Percentiles rank a stretch among this genome's conserved stretches.
Conservation (phyloP, 495 filamentous ascomycete species). For the Aspergillus affinis region DNA sequence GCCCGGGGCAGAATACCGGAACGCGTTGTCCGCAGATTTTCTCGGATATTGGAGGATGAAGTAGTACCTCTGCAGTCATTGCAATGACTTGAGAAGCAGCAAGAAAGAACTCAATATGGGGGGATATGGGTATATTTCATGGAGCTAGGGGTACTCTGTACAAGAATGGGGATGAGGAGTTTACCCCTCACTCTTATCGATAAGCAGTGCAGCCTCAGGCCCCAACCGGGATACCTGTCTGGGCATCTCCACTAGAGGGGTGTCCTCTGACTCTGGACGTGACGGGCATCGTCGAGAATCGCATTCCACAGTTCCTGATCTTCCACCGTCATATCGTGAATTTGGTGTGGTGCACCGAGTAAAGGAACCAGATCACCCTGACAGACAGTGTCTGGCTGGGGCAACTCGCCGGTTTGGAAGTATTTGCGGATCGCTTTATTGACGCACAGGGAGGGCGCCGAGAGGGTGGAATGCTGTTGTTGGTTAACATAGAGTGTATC, state of each 20-base stretch:
- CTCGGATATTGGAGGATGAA: no score
- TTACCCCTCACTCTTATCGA: not conserved
- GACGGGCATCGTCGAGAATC: constrained; percentile 21
- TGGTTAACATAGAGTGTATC: not conserved
- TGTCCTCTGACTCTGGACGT: not conserved
- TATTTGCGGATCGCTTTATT: constrained; percentile 42
- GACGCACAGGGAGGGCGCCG: constrained; percentile 48
- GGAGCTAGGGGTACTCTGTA: no score
- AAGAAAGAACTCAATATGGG: no score
- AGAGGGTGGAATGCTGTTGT: constrained; percentile 45
- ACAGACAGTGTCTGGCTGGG: constrained; percentile 40
- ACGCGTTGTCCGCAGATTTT: no score
- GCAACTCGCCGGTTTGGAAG: constrained; percentile 49
- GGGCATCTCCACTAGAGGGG: not conserved
- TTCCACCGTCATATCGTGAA: constrained; percentile 9
- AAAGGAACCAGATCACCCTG: constrained; percentile 36
- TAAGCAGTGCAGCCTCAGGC: not conserved
- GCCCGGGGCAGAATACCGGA: no score
- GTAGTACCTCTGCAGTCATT: no score
- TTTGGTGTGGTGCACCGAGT: constrained; percentile 17
- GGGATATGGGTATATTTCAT: no score
- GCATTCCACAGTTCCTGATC: constrained; percentile 26
- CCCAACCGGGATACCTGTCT: not conserved
- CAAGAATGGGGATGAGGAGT: no score
- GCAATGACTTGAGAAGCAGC: no score